Percentiles rank a stretch among this genome's conserved stretches.
Conservation (phyloP, 2,329 filamentous ascomycete genomes). For the Colletotrichum musicola region DNA sequence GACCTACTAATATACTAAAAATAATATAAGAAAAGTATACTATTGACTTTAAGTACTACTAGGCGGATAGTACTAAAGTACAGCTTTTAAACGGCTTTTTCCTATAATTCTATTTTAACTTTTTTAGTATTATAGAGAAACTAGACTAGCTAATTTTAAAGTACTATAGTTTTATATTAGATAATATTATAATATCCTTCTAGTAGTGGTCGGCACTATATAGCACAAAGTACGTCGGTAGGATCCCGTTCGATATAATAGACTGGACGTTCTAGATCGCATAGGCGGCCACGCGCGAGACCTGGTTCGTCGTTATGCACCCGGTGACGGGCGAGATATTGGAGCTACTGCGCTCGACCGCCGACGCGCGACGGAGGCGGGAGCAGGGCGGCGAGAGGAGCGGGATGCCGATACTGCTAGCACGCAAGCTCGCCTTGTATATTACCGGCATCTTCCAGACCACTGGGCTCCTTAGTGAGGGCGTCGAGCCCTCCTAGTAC, state of each 20-base stretch:
- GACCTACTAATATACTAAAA: background rate
- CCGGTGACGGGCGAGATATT: no score
- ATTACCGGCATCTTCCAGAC: conserved; percentile 11
- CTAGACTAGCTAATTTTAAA: background rate
- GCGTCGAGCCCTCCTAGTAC: conserved; percentile 9
- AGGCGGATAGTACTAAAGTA: background rate
- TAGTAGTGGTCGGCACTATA: background rate
- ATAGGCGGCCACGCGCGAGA: conserved; percentile 6
- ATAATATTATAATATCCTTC: conserved; percentile 8
- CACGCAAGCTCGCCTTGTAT: conserved; percentile 7
- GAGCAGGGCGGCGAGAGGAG: conserved; percentile 6
- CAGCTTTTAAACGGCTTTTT: background rate
- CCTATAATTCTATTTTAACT: conserved; percentile 13
- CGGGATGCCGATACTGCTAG: background rate
- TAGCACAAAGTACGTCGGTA: conserved; percentile 3
- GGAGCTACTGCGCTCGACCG: no score
- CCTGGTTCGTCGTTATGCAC: no score
- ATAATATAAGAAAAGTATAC: conserved; percentile 9
- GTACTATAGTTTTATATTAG: background rate
- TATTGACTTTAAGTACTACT: background rate
- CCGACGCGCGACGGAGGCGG: no score
- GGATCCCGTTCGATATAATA: conserved; percentile 20
- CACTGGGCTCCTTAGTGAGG: background rate
- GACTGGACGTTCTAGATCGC: conserved; percentile 16
- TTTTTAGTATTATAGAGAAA: conserved; percentile 6